phyloP scores from a whole-genome alignment of 495 filamentous ascomycete species.

The Xylaria scruposa region DNA sequence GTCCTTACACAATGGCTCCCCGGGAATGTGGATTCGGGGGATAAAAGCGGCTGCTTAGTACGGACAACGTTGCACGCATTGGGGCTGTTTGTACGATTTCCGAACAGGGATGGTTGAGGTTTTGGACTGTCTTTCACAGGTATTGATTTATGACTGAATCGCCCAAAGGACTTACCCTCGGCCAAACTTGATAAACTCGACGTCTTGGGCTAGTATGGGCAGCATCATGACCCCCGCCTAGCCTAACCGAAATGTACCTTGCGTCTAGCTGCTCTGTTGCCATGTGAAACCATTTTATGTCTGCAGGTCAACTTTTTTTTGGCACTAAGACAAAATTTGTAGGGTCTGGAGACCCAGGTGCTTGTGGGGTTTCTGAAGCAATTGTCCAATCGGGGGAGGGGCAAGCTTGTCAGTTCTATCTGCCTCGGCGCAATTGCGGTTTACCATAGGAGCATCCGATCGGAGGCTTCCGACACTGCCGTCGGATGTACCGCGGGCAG shows the following conservation, averaged over 20 bases:
- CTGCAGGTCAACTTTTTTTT: slow-evolving; percentile 18
- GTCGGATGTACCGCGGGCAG: slow-evolving; percentile 14
- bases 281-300: slow-evolving; percentile 19
- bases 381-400: slow-evolving; percentile 25
- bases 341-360: slow-evolving; percentile 25
- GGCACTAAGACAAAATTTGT: slow-evolving; percentile 18
- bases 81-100: neutral
- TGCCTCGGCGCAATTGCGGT: slow-evolving; percentile 22
- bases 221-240: neutral
- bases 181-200: no score
- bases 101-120: neutral
- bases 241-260: slow-evolving; percentile 15
- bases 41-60: slow-evolving; percentile 17
- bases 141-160: no score
- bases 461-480: slow-evolving; percentile 14
- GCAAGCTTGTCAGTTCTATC: slow-evolving; percentile 7
- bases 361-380: neutral
- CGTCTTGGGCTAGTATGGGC: no score
- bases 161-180: no score
- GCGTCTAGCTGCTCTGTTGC: slow-evolving; percentile 17
- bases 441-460: slow-evolving; percentile 19
- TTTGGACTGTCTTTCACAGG: neutral
- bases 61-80: slow-evolving; percentile 2
- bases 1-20: neutral
- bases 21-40: slow-evolving; percentile 18